phyloP scores from a whole-genome alignment of 2,329 filamentous ascomycete species.

The Fusarium nurragi region DNA sequence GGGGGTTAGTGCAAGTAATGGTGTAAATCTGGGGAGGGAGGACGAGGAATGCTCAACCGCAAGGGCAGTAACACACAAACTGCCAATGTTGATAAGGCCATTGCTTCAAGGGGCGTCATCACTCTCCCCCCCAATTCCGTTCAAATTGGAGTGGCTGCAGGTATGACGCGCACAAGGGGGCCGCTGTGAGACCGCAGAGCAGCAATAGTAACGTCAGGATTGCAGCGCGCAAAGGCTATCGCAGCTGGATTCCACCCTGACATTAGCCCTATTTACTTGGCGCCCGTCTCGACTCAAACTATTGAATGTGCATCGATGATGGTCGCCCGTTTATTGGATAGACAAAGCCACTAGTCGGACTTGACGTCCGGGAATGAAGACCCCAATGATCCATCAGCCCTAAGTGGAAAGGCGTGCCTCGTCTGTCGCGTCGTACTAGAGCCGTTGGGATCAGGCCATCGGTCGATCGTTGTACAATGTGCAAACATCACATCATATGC shows the following conservation, averaged over 20 bases:
- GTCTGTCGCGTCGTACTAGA: conserved; percentile 5
- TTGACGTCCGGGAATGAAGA: conserved; percentile 16
- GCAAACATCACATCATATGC: conserved; percentile 14
- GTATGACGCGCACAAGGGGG: conserved; percentile 20
- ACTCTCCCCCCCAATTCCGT: background rate
- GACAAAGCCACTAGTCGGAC: background rate
- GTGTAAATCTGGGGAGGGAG: background rate
- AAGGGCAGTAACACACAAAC: background rate
- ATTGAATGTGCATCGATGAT: background rate
- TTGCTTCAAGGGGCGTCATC: background rate
- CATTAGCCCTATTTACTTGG: conserved; percentile 5
- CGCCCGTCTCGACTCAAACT: background rate
- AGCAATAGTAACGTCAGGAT: conserved; percentile 2
- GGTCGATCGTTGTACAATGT: conserved; percentile 4
- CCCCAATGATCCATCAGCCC: conserved; percentile 8
- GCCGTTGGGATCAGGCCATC: conserved; percentile 14
- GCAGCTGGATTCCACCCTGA: conserved; percentile 10
- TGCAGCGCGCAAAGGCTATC: background rate
- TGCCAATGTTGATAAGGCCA: background rate
- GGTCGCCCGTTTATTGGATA: background rate
- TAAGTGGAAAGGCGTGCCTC: conserved; percentile 1
- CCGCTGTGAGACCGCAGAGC: conserved; percentile 1
- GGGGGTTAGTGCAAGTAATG: background rate
- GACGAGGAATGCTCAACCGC: conserved; percentile 5
- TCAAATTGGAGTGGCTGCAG: conserved; percentile 10